phyloP scores from a whole-genome alignment of 768 basidiomycete species.

The Paxillus involutus region DNA sequence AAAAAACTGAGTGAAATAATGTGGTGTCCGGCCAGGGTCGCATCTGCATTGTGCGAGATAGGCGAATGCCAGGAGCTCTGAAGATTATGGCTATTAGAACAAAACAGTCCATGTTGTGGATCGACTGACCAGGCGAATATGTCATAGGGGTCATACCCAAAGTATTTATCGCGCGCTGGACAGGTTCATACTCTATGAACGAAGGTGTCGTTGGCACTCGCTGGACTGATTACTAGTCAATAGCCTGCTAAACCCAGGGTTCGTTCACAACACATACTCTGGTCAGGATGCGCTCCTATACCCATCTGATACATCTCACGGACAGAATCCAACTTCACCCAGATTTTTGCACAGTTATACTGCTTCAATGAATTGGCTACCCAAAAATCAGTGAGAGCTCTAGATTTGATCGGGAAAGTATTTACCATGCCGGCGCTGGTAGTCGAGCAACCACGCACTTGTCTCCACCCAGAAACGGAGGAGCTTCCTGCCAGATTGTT shows the following conservation, averaged over 20 bases:
- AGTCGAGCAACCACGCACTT: slow-evolving; percentile 64
- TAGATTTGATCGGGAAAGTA: slow-evolving; percentile 4
- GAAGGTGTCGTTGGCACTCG: slow-evolving; percentile 48
- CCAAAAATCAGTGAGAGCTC: slow-evolving; percentile 4
- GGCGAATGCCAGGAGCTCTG: slow-evolving; percentile 75
- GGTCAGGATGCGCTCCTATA: slow-evolving; percentile 76
- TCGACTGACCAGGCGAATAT: slow-evolving; percentile 58
- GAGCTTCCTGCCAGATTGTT: slow-evolving; percentile 55
- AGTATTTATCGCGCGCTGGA: slow-evolving; percentile 39
- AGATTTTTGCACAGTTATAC: slow-evolving; percentile 37
- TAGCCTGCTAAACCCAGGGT: neutral
- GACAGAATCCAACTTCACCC: slow-evolving; percentile 55
- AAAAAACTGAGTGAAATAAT: slow-evolving; percentile 62
- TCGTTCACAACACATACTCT: slow-evolving; percentile 48
- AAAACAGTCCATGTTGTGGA: neutral
- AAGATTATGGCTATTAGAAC: slow-evolving; percentile 2
- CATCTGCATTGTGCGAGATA: slow-evolving; percentile 83
- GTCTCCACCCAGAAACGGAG: slow-evolving; percentile 83
- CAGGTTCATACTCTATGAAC: slow-evolving; percentile 40
- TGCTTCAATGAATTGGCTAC: slow-evolving; percentile 50
- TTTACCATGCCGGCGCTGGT: slow-evolving; percentile 47
- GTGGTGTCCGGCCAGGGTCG: slow-evolving; percentile 61
- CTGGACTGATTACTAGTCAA: slow-evolving; percentile 43
- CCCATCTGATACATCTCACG: slow-evolving; percentile 72
- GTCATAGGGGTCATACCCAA: slow-evolving; percentile 70